phyloP scores from a whole-genome alignment of 768 basidiomycete genomes.

The Tephrocybe rancida region DNA sequence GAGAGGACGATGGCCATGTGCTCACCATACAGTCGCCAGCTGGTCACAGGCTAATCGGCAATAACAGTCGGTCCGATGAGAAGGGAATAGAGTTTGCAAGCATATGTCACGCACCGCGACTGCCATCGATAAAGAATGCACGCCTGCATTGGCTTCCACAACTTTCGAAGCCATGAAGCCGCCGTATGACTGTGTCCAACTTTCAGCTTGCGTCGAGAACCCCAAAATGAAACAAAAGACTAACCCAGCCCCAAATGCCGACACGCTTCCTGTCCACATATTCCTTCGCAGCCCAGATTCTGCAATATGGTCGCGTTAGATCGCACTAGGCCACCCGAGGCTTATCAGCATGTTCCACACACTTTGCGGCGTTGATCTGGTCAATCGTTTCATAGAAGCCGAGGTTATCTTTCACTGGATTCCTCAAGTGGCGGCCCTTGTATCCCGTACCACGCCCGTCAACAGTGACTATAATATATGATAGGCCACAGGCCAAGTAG shows the following conservation, averaged over 20 bases:
- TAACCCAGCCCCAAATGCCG: constrained; percentile 98
- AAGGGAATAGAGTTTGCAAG: not conserved
- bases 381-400: constrained; percentile 90
- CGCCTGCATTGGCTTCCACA: constrained; percentile 84
- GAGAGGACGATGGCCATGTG: constrained; percentile 5
- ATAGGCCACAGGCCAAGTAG: constrained; percentile 77
- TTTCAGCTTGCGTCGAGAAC: constrained; percentile 9
- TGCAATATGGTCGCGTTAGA: constrained; percentile 24
- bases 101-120: constrained; percentile 66
- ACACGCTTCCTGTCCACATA: constrained; percentile 90
- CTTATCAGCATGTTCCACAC: constrained; percentile 25
- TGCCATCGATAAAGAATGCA: constrained; percentile 90
- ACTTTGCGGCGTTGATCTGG: constrained; percentile 89
- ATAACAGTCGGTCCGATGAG: constrained; percentile 2
- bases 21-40: constrained; percentile 81
- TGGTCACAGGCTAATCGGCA: constrained; percentile 72
- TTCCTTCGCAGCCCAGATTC: constrained; percentile 80
- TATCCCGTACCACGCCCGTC: constrained; percentile 95
- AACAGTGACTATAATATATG: constrained; percentile 85
- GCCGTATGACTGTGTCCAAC: constrained; percentile 75
- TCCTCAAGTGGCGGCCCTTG: constrained; percentile 83
- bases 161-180: constrained; percentile 96
- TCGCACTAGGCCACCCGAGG: constrained; percentile 1
- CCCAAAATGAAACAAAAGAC: constrained; percentile 26
- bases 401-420: constrained; percentile 85